phyloP scores from a whole-genome alignment of 108 stramenopile species.

The Cyclotella atomus region DNA sequence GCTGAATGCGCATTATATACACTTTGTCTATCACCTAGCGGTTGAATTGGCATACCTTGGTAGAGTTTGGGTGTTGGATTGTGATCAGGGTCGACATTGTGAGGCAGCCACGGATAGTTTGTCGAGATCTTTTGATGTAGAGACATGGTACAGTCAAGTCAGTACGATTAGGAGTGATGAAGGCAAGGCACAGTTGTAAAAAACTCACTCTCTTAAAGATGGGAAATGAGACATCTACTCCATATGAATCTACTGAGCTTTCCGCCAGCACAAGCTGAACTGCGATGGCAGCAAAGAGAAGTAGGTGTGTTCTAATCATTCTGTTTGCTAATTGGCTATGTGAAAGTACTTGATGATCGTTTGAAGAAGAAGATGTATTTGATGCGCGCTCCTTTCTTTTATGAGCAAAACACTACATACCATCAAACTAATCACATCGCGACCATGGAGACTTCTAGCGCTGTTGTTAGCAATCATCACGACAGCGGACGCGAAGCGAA shows the following conservation, averaged over 20 bases:
- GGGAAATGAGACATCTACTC: slow-evolving; percentile 62
- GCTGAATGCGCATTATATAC: slow-evolving; percentile 40
- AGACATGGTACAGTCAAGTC: neutral
- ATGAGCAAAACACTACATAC: no score
- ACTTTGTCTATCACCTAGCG: slow-evolving; percentile 50
- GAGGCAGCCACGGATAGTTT: slow-evolving; percentile 56
- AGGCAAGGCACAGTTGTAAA: neutral
- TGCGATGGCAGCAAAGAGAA: neutral
- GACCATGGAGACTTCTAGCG: no score
- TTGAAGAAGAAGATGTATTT: neutral
- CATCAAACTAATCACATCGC: no score
- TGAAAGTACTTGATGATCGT: no score
- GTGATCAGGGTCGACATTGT: slow-evolving; percentile 25
- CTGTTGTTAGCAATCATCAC: no score
- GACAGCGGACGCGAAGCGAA: no score
- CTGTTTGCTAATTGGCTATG: no score
- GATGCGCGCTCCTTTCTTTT: no score
- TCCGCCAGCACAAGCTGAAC: neutral
- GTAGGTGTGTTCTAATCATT: neutral
- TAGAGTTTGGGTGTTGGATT: slow-evolving; percentile 24
- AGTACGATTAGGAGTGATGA: no score
- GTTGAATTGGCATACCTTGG: slow-evolving; percentile 51
- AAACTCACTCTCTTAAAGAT: slow-evolving; percentile 32
- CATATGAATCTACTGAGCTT: slow-evolving; percentile 47
- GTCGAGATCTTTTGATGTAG: slow-evolving; percentile 10